A percentile compares a stretch with the other conserved stretches of the same genome.
phyloP scores from a whole-genome alignment of 179 eudicot species.

The Vitellaria paradoxa region DNA sequence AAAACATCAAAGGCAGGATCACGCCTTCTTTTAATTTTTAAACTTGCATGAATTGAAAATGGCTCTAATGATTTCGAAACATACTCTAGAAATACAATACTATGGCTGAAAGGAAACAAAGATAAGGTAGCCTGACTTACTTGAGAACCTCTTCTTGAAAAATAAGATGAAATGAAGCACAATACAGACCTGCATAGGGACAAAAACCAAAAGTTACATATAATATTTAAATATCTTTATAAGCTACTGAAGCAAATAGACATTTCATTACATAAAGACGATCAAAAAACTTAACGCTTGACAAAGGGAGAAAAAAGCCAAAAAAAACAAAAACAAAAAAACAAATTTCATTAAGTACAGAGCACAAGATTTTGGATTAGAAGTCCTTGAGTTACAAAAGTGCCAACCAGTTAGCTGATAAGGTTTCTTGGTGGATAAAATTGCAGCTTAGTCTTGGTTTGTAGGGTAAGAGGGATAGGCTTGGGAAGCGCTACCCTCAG shows the following conservation, averaged over 20 bases:
- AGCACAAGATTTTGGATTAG: neutral
- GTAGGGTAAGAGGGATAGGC: neutral
- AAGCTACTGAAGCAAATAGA: conserved; percentile 1
- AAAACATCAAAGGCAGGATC: neutral
- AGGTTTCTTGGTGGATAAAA: neutral
- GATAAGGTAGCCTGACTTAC: conserved; percentile 39
- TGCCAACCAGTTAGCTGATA: neutral
- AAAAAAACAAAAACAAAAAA: neutral
- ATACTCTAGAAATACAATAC: neutral
- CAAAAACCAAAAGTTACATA: conserved; percentile 5
- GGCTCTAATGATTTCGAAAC: neutral
- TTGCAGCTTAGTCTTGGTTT: neutral
- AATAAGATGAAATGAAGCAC: conserved; percentile 79
- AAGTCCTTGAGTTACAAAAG: conserved; percentile 2
- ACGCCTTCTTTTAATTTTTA: neutral
- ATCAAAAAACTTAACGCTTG: neutral
- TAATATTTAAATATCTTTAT: neutral
- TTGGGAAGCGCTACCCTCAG: neutral
- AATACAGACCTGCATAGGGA: conserved; percentile 62
- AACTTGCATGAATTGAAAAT: neutral
- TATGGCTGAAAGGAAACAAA: neutral
- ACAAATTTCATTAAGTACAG: neutral
- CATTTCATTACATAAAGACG: neutral
- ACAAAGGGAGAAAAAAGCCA: too few relatives aligned
- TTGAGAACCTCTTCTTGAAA: conserved; percentile 85